Percentiles rank a stretch among this genome's conserved stretches.
Evolutionary conservation across 805 yeast species (phyloP).

Genomic region (Torulaspora indica): DNA sequence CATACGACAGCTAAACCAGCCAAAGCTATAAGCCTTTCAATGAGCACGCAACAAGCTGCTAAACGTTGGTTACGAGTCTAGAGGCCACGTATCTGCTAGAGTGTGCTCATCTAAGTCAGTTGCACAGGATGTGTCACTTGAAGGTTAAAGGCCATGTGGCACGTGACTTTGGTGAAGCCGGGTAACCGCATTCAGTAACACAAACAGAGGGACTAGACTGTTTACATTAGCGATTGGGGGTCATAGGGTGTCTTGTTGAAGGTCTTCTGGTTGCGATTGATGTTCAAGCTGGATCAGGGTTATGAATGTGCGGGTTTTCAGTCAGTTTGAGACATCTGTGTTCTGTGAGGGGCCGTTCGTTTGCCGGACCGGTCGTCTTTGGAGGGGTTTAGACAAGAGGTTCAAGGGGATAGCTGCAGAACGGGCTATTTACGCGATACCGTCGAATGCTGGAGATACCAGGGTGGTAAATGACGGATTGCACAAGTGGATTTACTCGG

Average conservation of each 20-base stretch:
- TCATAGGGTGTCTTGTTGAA: neutral
- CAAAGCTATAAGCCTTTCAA: too few species aligned
- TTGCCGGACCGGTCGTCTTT: constrained; percentile 15
- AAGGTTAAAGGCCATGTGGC: too few species aligned
- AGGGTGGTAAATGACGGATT: neutral
- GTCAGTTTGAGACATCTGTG: constrained; percentile 13
- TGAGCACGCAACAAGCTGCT: neutral
- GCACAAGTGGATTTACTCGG: constrained; percentile 2
- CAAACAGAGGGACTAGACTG: neutral
- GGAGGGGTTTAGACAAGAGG: constrained; percentile 11
- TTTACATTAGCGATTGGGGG: neutral
- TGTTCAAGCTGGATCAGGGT: neutral
- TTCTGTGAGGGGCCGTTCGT: constrained; percentile 15
- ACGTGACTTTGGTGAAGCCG: neutral
- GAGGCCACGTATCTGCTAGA: too few species aligned
- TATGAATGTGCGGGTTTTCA: constrained; percentile 11
- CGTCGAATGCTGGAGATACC: constrained; percentile 5
- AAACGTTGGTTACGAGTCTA: neutral
- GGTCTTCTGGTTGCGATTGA: neutral
- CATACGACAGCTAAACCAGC: neutral
- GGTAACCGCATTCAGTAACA: neutral
- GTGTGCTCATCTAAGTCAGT: too few species aligned
- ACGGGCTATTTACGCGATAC: constrained; percentile 9
- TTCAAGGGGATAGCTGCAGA: constrained; percentile 4
- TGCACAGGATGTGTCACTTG: too few species aligned